phyloP scores from a whole-genome alignment of 202 grass and related monocot genomes.

The Setaria viridis region DNA sequence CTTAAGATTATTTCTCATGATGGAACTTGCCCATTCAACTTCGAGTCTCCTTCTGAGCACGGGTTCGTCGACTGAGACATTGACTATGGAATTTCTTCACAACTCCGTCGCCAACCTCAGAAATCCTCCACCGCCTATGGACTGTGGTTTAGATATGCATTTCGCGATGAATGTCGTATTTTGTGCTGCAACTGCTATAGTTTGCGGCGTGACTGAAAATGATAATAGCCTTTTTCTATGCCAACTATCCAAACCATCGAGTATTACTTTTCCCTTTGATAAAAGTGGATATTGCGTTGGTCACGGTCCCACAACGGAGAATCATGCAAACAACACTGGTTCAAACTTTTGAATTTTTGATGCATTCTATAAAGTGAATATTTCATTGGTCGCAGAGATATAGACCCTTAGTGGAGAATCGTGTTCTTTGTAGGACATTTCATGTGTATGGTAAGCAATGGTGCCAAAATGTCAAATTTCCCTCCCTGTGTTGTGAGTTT shows the following conservation, averaged over 20 bases:
- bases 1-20: too few relatives aligned
- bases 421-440: background rate
- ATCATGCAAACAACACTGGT: background rate
- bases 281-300: background rate
- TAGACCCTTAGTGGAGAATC: background rate
- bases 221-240: background rate
- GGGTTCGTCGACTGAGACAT: too few relatives aligned
- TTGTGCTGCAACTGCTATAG: too few relatives aligned
- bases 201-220: too few relatives aligned
- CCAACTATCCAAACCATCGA: background rate
- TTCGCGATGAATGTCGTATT: too few relatives aligned
- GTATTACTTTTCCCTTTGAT: background rate
- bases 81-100: too few relatives aligned
- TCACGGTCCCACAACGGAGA: background rate
- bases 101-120: too few relatives aligned
- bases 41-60: too few relatives aligned
- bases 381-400: background rate
- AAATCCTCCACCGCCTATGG: too few relatives aligned
- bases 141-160: too few relatives aligned
- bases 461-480: background rate
- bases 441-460: background rate
- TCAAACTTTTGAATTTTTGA: background rate
- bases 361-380: background rate
- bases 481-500: background rate
- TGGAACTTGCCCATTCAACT: too few relatives aligned